Evolutionary conservation across 768 basidiomycete species (phyloP), one percentile per base, ranked within the genome.

Genomic region (Lentinula edodes): DNA sequence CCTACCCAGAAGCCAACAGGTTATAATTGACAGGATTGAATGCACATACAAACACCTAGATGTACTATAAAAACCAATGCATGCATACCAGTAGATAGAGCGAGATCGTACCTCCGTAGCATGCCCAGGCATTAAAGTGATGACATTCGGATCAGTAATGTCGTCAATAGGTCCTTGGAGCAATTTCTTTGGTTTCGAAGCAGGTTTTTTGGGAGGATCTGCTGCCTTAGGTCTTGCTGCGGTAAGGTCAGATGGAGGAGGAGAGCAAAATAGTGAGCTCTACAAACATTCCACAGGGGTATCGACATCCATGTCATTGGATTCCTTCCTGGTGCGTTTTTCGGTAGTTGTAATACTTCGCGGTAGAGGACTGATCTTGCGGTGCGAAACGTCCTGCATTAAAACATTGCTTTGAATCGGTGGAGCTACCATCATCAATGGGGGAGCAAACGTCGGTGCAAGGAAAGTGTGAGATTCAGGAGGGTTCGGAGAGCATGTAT

Each of bases 1-100:
- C 83, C 63, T 71, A 91, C 90, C 91, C 91, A 34, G 90, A 85
- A 20, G 89, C 89, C 16, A 93, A 73, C n/a, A 85, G 67, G 42
- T 81, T 77, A 35, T 75, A 76, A 38, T 80, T 75, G 41, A 73
- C 76, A 12, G 91, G 90, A 72, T 90, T 93, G 79, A 89, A 93
- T 4, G 87, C 83, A 60, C 89, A 90, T 6, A 90, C 85, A 59
- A 92, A 93, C 6, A 93, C 89, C 90, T 92, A 60, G 18, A 43
- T 35, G 51, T 20, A 34, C 32, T 60, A 28, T 58, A 34, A 58
- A 43, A 63, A 36, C 16, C 15, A 18, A 20, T 10, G 45, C 18
- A 43, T 28, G 28, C 13, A 56, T 35, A 3, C 8, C 12, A 23
- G n/a, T 12, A 36, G 6, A 15, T 7, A 18, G 42, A 42, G 15